A percentile compares a stretch with the other conserved stretches of the same genome.
Conservation (phyloP, 2,329 filamentous ascomycete genomes). For the Penicillium sp. region DNA sequence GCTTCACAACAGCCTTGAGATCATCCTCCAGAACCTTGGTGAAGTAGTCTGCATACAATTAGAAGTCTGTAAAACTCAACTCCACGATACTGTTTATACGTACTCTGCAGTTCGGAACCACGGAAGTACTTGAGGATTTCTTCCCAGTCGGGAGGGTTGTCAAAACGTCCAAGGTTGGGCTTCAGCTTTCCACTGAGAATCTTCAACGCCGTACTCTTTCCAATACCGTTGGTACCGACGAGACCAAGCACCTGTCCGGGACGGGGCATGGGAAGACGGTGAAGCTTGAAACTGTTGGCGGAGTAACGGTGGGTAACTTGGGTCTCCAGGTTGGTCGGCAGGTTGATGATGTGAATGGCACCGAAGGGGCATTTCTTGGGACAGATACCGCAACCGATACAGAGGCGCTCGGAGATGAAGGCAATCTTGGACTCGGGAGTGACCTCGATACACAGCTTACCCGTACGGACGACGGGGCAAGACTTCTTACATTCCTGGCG, state of each 20-base stretch:
- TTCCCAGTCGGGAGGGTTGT: slow-evolving; percentile 98
- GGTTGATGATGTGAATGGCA: slow-evolving; percentile 99
- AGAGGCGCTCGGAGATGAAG: slow-evolving; percentile 92
- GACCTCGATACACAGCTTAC: slow-evolving; percentile 97
- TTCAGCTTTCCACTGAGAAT: slow-evolving; percentile 97
- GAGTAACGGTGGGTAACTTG: slow-evolving; percentile 98
- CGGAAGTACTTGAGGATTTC: slow-evolving; percentile 98
- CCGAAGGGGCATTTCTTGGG: slow-evolving; percentile 98
- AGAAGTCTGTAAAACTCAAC: no score
- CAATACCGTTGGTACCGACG: slow-evolving; percentile 98
- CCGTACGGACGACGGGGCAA: slow-evolving; percentile 91
- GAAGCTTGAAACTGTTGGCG: slow-evolving; percentile 98
- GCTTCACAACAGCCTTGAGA: slow-evolving; percentile 95
- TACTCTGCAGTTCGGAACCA: slow-evolving; percentile 93
- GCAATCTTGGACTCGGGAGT: slow-evolving; percentile 79
- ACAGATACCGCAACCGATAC: slow-evolving; percentile 98
- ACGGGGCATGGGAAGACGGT: slow-evolving; percentile 88
- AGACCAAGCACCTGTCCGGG: slow-evolving; percentile 92
- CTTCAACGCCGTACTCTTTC: slow-evolving; percentile 98
- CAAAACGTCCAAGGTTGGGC: slow-evolving; percentile 88
- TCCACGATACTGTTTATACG: no score
- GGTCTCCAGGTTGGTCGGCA: slow-evolving; percentile 97
- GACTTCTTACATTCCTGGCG: slow-evolving; percentile 98
- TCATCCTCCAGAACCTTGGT: slow-evolving; percentile 96
- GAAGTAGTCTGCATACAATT: no score